A percentile compares a stretch with the other conserved stretches of the same genome.
These are phyloP conservation scores for Spiromastix sp. DNA, from an alignment of 2,329 filamentous ascomycete species.

Conservation along the genomic window DNA sequence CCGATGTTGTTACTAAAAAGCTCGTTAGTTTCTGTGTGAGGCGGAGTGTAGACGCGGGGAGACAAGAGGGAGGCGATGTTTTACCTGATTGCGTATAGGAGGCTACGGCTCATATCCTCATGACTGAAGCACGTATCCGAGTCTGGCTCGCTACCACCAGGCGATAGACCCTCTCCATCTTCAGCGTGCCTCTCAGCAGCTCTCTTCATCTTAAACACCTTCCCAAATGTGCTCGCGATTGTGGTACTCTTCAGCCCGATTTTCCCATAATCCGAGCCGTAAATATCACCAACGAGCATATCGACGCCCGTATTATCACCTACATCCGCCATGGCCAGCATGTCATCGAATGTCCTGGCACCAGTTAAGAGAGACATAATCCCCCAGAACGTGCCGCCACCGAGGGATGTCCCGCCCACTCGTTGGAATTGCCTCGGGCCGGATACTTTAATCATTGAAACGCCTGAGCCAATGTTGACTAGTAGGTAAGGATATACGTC, in stretches of 20 bases:
- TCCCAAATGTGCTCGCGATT: constrained; percentile 93
- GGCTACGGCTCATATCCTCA: constrained; percentile 79
- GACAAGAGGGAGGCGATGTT: too few relatives aligned
- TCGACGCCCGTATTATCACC: constrained; percentile 92
- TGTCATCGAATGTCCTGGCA: constrained; percentile 93
- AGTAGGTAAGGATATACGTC: constrained; percentile 94
- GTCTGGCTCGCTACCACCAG: constrained; percentile 36
- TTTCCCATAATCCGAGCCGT: constrained; percentile 89
- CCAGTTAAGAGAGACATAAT: constrained; percentile 83
- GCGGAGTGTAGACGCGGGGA: constrained; percentile 6
- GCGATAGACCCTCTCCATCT: constrained; percentile 52
- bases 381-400: constrained; percentile 96
- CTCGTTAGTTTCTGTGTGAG: too few relatives aligned
- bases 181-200: constrained; percentile 71
- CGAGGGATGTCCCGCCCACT: constrained; percentile 88
- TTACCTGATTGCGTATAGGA: constrained; percentile 78
- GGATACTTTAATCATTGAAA: constrained; percentile 94
- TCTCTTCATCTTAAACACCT: constrained; percentile 87
- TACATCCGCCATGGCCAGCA: constrained; percentile 81
- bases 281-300: constrained; percentile 96
- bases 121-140: constrained; percentile 51
- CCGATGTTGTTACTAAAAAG: constrained; percentile 90
- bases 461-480: constrained; percentile 95
- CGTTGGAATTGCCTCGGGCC: constrained; percentile 78
- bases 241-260: constrained; percentile 93